These are phyloP conservation scores for Huntiella bhutanensis DNA, from an alignment of 2,329 filamentous ascomycete genomes.

Conservation along the genomic window DNA sequence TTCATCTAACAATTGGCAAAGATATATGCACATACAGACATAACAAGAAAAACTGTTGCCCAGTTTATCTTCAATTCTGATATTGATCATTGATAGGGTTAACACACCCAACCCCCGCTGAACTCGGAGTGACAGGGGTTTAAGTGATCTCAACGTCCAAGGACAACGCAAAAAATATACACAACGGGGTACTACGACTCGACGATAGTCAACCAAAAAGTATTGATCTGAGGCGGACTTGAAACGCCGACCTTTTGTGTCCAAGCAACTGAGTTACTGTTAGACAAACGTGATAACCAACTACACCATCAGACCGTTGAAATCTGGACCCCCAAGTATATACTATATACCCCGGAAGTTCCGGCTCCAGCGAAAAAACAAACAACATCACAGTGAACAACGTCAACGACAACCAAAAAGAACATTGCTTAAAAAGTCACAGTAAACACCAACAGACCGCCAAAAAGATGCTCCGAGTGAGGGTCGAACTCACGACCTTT, in stretches of 20 bases:
- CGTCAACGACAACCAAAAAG: conserved; percentile 20
- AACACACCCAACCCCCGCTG: not conserved
- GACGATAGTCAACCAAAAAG: not conserved
- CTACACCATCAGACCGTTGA: conserved; percentile 4
- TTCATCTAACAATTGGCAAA: too few relatives aligned
- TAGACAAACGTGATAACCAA: conserved; percentile 6
- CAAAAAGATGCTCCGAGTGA: conserved; percentile 12
- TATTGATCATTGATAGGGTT: not conserved
- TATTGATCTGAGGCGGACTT: conserved; percentile 6
- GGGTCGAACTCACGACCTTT: conserved; percentile 13
- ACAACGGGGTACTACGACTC: not conserved
- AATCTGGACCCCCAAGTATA: rapidly evolving
- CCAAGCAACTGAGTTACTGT: conserved; percentile 2
- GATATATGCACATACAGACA: too few relatives aligned
- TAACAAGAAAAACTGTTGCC: not conserved
- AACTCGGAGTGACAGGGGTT: too few relatives aligned
- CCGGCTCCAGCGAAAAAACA: not conserved
- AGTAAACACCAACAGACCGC: not conserved
- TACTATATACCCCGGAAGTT: not conserved
- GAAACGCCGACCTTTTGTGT: conserved; percentile 6
- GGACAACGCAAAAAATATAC: not conserved
- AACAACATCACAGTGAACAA: too few relatives aligned
- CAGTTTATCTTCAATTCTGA: not conserved
- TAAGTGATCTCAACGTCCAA: not conserved
- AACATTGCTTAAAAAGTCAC: not conserved